Percentiles rank a stretch among this genome's conserved stretches.
phyloP scores from a whole-genome alignment of 225 moss, liverwort and hornwort species.

The Physcomitrellopsis africana region DNA sequence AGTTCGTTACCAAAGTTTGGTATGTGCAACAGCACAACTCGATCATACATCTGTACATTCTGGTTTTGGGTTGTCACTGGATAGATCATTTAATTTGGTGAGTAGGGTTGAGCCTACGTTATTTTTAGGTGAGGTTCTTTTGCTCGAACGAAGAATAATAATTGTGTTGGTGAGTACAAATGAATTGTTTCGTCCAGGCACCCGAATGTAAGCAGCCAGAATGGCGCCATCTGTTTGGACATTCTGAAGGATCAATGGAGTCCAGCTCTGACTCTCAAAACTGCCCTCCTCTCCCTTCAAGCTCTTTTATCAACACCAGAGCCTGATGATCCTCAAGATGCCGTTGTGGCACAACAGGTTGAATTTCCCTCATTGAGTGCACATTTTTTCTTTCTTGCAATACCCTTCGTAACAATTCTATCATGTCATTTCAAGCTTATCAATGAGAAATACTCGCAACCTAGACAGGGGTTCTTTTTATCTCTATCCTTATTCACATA shows the following conservation, averaged over 20 bases:
- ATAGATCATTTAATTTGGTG: too few species aligned
- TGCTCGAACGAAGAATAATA: too few species aligned
- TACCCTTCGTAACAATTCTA: too few species aligned
- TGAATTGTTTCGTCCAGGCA: slow-evolving; percentile 62
- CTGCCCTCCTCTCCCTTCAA: slow-evolving; percentile 94
- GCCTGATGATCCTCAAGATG: slow-evolving; percentile 99
- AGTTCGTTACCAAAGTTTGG: slow-evolving; percentile 99
- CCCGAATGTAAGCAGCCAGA: slow-evolving; percentile 99
- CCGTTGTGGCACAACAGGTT: slow-evolving; percentile 98
- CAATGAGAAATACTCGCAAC: too few species aligned
- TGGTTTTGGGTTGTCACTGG: neutral
- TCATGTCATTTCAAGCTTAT: too few species aligned
- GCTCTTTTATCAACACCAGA: slow-evolving; percentile 92
- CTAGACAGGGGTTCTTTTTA: too few species aligned
- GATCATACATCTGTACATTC: slow-evolving; percentile 8
- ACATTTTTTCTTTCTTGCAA: too few species aligned
- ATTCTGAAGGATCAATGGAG: slow-evolving; percentile 99
- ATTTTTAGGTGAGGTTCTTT: neutral
- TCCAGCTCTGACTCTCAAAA: slow-evolving; percentile 94
- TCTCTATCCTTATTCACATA: neutral
- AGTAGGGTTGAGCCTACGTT: neutral
- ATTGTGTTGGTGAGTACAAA: slow-evolving; percentile 14
- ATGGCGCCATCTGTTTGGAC: slow-evolving; percentile 97
- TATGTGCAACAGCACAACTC: slow-evolving; percentile 37
- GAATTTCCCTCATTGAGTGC: neutral